A percentile compares a stretch with the other conserved stretches of the same genome.
These are phyloP conservation scores for Laguncularia racemosa DNA, from an alignment of 345 rosid species.

Conservation along the genomic window DNA sequence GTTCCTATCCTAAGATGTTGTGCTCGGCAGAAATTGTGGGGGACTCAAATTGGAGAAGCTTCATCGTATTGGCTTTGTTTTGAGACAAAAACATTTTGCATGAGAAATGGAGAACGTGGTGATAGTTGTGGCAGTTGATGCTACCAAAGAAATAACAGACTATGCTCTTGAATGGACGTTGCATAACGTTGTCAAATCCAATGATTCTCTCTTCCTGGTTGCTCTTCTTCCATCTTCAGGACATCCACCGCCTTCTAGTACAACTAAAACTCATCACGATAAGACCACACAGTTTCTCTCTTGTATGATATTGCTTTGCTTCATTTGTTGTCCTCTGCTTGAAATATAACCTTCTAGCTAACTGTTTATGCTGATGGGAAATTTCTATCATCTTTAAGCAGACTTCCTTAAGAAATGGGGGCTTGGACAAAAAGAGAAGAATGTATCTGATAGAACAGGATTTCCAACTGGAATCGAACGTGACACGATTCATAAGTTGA, in stretches of 20 bases:
- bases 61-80: not conserved
- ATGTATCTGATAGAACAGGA: not conserved
- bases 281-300: conserved; percentile 9
- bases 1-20: too few species aligned
- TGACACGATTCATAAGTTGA: conserved; percentile 5
- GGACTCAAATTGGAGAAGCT: too few species aligned
- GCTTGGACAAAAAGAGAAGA: conserved; percentile 1
- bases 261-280: not conserved
- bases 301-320: conserved; percentile 10
- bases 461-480: conserved; percentile 1
- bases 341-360: not conserved
- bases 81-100: not conserved
- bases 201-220: conserved; percentile 21
- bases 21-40: too few species aligned
- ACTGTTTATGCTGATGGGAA: not conserved
- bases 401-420: conserved; percentile 22
- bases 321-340: not conserved
- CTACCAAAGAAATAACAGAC: conserved; percentile 25
- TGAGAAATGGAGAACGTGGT: conserved; percentile 23
- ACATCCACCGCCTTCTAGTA: not conserved
- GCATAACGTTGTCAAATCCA: conserved; percentile 13
- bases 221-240: conserved; percentile 24
- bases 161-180: conserved; percentile 31
- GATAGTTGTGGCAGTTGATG: conserved; percentile 32
- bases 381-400: conserved; percentile 2